A percentile compares a stretch with the other conserved stretches of the same genome.
phyloP scores from a whole-genome alignment of 257 asterid species.

The Scutellaria baicalensis region DNA sequence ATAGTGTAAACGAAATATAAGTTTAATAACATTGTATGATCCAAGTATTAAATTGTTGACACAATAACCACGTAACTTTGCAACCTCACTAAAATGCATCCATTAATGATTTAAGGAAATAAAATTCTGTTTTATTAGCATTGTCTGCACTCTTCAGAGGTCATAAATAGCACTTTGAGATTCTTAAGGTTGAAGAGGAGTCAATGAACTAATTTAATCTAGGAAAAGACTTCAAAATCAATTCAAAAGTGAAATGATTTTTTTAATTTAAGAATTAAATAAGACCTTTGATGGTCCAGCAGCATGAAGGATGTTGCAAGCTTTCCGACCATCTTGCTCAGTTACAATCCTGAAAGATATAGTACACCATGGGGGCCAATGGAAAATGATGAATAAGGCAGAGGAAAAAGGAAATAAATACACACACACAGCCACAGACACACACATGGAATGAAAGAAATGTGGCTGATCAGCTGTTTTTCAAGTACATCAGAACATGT shows the following conservation, averaged over 20 bases:
- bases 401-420: neutral
- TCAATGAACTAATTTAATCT: neutral
- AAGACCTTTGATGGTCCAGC: conserved; percentile 97
- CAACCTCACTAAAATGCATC: conserved; percentile 4
- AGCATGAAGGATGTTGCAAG: conserved; percentile 86
- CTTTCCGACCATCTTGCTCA: conserved; percentile 93
- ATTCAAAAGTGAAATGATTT: neutral
- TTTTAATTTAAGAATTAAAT: conserved; percentile 12
- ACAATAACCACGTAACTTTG: neutral
- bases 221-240: neutral
- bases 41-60: neutral
- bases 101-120: neutral
- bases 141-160: neutral
- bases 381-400: neutral
- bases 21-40: neutral
- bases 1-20: neutral
- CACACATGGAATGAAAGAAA: neutral
- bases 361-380: neutral
- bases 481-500: neutral
- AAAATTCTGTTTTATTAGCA: neutral
- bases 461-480: neutral
- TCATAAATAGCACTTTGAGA: neutral
- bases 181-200: neutral
- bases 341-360: conserved; percentile 53
- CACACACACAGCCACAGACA: neutral